These are phyloP conservation scores for Fonsecaea pugnacius DNA, from an alignment of 2,329 filamentous ascomycete genomes.

Conservation along the genomic window DNA sequence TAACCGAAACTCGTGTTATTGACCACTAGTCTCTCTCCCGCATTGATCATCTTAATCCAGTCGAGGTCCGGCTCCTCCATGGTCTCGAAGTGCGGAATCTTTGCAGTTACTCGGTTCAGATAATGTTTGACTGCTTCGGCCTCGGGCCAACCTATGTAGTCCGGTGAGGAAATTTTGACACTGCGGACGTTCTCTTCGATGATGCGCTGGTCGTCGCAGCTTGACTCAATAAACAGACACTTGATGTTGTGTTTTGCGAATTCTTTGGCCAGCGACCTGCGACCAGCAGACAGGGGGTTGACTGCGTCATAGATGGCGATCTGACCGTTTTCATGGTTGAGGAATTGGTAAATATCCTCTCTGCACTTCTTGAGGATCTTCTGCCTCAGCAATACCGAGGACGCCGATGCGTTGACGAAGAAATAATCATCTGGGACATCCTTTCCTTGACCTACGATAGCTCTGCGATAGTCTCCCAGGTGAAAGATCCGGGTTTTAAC, in stretches of 20 bases:
- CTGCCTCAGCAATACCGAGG: constrained; percentile 89
- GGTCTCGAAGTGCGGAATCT: constrained; percentile 94
- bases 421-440: constrained; percentile 97
- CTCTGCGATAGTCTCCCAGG: constrained; percentile 91
- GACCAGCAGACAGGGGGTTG: constrained; percentile 82
- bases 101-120: constrained; percentile 82
- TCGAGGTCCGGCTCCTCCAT: constrained; percentile 95
- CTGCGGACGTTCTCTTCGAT: constrained; percentile 95
- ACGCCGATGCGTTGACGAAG: constrained; percentile 89
- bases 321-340: constrained; percentile 96
- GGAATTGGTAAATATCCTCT: constrained; percentile 93
- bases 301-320: constrained; percentile 99
- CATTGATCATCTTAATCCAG: constrained; percentile 99
- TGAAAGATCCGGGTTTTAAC: constrained; percentile 99
- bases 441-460: constrained; percentile 80
- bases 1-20: constrained; percentile 98
- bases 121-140: constrained; percentile 93
- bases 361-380: constrained; percentile 98
- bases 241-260: constrained; percentile 97
- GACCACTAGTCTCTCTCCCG: constrained; percentile 87
- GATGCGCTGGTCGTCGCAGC: constrained; percentile 88
- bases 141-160: constrained; percentile 90
- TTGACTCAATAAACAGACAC: constrained; percentile 96
- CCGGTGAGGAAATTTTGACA: constrained; percentile 96
- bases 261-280: constrained; percentile 86